These are phyloP conservation scores for Malassezia equina DNA, from an alignment of 1,284 basidiomycete species.

Conservation along the genomic window DNA sequence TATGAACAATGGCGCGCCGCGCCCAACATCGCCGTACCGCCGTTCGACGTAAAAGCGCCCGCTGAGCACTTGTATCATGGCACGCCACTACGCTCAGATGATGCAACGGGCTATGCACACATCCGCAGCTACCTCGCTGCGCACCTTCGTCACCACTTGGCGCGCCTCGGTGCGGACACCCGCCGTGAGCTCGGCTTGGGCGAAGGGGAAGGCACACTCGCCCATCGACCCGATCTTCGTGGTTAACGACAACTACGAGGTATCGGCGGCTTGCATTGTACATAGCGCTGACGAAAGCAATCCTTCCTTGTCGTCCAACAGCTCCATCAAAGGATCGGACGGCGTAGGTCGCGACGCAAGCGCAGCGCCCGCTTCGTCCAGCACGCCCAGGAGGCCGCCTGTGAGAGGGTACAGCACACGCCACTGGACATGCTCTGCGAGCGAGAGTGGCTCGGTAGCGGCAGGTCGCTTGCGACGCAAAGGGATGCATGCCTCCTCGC, in stretches of 20 bases:
- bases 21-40: not conserved
- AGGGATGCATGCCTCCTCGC: not conserved
- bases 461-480: not conserved
- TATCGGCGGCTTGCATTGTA: not conserved
- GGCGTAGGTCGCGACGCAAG: not conserved
- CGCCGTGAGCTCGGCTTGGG: not conserved
- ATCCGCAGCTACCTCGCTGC: constrained; percentile 18
- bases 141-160: constrained; percentile 13
- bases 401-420: constrained; percentile 8
- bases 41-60: not conserved
- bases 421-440: constrained; percentile 8
- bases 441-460: not conserved
- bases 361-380: not conserved
- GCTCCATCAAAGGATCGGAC: not conserved
- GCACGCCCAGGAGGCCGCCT: constrained; percentile 4
- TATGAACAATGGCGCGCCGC: not conserved
- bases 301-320: constrained; percentile 10
- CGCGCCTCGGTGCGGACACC: constrained; percentile 6
- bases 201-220: constrained; percentile 6
- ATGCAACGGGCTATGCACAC: constrained; percentile 4
- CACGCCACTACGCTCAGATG: not conserved
- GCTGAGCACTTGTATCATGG: not conserved
- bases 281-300: constrained; percentile 4
- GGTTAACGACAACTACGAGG: no score
- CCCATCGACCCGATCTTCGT: not conserved